Percentiles rank a stretch among this genome's conserved stretches.
These are phyloP conservation scores for Stachybotrys elegans DNA, from an alignment of 2,329 filamentous ascomycete species.

Conservation along the genomic window DNA sequence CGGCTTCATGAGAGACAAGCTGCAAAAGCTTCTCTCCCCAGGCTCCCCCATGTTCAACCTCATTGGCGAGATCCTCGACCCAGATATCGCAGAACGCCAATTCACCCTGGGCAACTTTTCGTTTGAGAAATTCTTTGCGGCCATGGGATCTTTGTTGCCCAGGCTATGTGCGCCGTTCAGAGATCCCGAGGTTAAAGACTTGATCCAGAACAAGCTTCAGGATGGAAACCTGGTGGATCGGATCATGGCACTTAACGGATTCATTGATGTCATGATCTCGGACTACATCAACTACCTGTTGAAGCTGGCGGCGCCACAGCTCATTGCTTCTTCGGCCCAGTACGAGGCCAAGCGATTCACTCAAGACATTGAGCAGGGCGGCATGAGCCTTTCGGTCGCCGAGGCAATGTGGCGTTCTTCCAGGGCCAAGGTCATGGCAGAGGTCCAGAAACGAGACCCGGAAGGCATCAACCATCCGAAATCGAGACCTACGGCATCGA, in stretches of 20 bases:
- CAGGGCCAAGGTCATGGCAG: conserved; percentile 57
- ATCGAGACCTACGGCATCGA: conserved; percentile 60
- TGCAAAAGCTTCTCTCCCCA: conserved; percentile 65
- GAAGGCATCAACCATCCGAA: conserved; percentile 58
- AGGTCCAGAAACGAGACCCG: conserved; percentile 64
- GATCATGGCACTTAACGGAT: conserved; percentile 67
- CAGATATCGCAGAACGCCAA: conserved; percentile 64
- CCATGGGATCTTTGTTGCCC: conserved; percentile 70
- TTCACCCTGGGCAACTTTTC: conserved; percentile 70
- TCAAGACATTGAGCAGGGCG: conserved; percentile 54
- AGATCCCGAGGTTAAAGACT: conserved; percentile 67
- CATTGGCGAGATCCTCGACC: conserved; percentile 71
- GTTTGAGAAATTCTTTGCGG: conserved; percentile 73
- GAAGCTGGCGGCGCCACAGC: conserved; percentile 62
- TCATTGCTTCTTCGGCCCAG: conserved; percentile 64
- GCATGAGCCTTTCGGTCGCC: conserved; percentile 52
- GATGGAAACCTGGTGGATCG: conserved; percentile 67
- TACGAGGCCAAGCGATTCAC: conserved; percentile 73
- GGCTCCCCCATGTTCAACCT: conserved; percentile 70
- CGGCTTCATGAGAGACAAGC: conserved; percentile 64
- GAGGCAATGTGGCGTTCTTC: conserved; percentile 63
- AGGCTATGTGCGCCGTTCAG: conserved; percentile 76
- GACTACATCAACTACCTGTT: conserved; percentile 82
- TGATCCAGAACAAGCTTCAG: conserved; percentile 57
- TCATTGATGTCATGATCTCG: conserved; percentile 72